Percentiles rank a stretch among this genome's conserved stretches.
Evolutionary conservation across 768 basidiomycete species (phyloP).

Genomic region (Serendipita sp.): DNA sequence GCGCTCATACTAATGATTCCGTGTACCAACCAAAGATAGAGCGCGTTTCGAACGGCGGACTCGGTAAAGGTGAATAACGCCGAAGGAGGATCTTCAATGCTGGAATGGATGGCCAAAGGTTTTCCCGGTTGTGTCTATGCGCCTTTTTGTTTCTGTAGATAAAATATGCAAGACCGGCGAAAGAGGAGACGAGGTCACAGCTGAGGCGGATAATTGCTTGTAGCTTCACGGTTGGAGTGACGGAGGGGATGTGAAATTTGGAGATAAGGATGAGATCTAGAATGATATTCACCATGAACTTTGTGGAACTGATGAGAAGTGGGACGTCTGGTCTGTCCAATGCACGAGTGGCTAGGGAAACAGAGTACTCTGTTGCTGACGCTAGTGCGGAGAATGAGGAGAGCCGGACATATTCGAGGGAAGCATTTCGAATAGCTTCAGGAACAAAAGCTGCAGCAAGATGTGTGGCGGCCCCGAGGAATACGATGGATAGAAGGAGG

Average conservation of each 20-base stretch:
- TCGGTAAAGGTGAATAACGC: constrained; percentile 9
- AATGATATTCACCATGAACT: constrained; percentile 11
- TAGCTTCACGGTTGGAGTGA: constrained; percentile 10
- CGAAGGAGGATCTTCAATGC: constrained; percentile 6
- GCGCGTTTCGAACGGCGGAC: constrained; percentile 12
- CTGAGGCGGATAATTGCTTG: constrained; percentile 13
- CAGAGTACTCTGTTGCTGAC: constrained; percentile 10
- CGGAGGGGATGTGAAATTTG: constrained; percentile 9
- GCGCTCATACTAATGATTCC: constrained; percentile 8
- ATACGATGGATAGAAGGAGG: constrained; percentile 12
- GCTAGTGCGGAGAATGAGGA: constrained; percentile 9
- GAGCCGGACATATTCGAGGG: constrained; percentile 13
- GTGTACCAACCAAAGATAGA: constrained; percentile 13
- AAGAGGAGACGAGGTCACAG: constrained; percentile 8
- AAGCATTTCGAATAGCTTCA: constrained; percentile 6
- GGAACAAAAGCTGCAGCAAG: constrained; percentile 14
- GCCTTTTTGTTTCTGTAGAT: not conserved
- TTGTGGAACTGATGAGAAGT: constrained; percentile 9
- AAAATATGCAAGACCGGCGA: constrained; percentile 13
- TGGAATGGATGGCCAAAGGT: not conserved
- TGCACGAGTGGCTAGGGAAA: constrained; percentile 10
- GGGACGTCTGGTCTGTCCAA: constrained; percentile 14
- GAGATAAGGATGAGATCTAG: constrained; percentile 14
- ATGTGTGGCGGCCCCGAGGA: constrained; percentile 9
- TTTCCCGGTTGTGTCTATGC: not conserved